phyloP scores from a whole-genome alignment of 1,139 yeast genomes.

The Wickerhamomyces sp. region DNA sequence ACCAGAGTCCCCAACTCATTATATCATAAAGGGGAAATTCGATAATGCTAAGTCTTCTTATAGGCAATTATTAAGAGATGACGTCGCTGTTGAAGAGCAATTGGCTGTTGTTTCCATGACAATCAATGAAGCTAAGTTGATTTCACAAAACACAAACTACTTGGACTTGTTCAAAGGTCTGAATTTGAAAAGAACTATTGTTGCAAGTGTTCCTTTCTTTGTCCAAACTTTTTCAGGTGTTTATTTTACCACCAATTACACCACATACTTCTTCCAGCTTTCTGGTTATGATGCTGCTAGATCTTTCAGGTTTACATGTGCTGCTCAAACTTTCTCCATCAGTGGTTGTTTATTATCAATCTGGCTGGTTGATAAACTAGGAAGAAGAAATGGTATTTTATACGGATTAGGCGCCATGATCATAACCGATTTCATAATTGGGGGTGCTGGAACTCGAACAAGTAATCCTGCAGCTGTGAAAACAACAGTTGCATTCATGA shows the following conservation, averaged over 20 bases:
- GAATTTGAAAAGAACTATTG: constrained; percentile 46
- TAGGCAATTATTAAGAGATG: constrained; percentile 16
- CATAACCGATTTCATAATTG: constrained; percentile 28
- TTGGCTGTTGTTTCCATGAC: constrained; percentile 24
- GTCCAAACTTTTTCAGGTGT: constrained; percentile 47
- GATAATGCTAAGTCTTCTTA: constrained; percentile 15
- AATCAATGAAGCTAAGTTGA: constrained; percentile 25
- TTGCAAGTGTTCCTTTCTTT: constrained; percentile 41
- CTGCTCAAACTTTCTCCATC: constrained; percentile 28
- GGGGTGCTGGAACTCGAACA: constrained; percentile 26
- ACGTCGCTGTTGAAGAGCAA: constrained; percentile 21
- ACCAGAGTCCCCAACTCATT: constrained; percentile 16
- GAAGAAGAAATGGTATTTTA: constrained; percentile 30
- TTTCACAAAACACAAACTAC: constrained; percentile 26
- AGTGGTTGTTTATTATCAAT: constrained; percentile 27
- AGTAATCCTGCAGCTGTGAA: constrained; percentile 15
- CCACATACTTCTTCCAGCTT: constrained; percentile 32
- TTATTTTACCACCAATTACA: constrained; percentile 41
- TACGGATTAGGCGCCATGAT: constrained; percentile 29
- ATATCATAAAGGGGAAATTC: constrained; percentile 6
- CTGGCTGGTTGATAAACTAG: constrained; percentile 20
- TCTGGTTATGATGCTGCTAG: constrained; percentile 27
- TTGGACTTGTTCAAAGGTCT: constrained; percentile 42
- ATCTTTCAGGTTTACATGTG: constrained; percentile 28
- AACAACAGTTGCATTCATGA: constrained; percentile 26